Base-by-base conservation (phyloP, 2,329 filamentous ascomycete genomes). In the Xylaria sp. region DNA sequence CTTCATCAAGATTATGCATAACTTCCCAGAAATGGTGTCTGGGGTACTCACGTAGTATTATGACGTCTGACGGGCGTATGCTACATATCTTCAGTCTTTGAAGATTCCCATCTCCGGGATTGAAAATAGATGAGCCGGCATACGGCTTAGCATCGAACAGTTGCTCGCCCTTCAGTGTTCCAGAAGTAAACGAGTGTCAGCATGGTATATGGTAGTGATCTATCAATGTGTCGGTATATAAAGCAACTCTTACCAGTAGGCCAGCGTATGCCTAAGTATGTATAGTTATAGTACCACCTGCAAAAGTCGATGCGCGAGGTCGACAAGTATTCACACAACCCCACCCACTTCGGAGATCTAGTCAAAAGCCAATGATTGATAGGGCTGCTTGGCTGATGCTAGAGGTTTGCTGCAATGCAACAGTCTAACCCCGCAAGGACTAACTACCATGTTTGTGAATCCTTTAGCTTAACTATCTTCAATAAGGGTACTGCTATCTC, bases 351-450 rank as follows among this genome's bases (percentile, higher is more conserved):
- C 40, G 20, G 15, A 51, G 44, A 20, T 62, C 23, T 28, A 40
- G 17, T 42, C n/a, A 0, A n/a, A 23, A 31, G 4, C 20, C 17
- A 48, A 9, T n/a, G 26, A 40, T 31, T 42, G 44, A 58, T 49
- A 40, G 23, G 42, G 44, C 40, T 38, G 31, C 6, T 38, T 46
- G 17, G 13, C 23, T 31, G 23, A 48, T 26, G 9, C 23, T 6
- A 40, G 38, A 54, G 28, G 13, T 10, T 36, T 40, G 28, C 58
- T 31, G 40, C 49, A 42, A 66, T 57, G 64, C 9, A 56, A 57
- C 49, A 23, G 40, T 26, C 26, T 13, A 38, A 68, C 66, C 66
- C 65, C 65, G 65, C 65, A 67, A 46, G 20, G 15, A 15, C 63
- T 46, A 58, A 1, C 44, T 48, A 13, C 44, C 10, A 49, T 28